These are phyloP conservation scores for Diaporthe sp. DNA, from an alignment of 2,329 filamentous ascomycete genomes.

Conservation along the genomic window DNA sequence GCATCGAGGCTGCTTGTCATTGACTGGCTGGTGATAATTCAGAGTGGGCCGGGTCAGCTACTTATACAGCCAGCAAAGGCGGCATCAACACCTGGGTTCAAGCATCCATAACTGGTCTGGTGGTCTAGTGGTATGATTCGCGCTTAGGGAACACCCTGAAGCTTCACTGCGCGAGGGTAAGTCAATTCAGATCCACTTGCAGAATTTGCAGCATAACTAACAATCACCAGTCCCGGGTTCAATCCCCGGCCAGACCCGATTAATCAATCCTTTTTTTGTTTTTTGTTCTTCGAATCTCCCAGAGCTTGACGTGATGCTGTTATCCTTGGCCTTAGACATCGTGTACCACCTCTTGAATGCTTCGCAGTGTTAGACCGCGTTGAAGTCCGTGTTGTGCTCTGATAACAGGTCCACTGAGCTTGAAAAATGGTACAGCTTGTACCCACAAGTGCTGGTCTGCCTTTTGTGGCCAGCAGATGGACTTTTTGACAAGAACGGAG, in stretches of 20 bases:
- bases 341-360: too few relatives aligned
- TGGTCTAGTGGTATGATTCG: constrained; percentile 32
- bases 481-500: not conserved
- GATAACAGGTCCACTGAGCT: not conserved
- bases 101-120: not conserved
- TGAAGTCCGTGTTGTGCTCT: not conserved
- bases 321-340: not conserved
- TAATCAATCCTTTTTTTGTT: not conserved
- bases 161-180: constrained; percentile 26
- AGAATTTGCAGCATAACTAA: constrained; percentile 7
- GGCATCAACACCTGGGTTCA: not conserved
- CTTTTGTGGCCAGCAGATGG: not conserved
- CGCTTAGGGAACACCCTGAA: constrained; percentile 30
- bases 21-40: too few relatives aligned
- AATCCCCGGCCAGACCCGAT: constrained; percentile 35
- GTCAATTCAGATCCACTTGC: constrained; percentile 22
- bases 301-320: not conserved
- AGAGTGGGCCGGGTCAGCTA: not conserved
- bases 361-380: not conserved
- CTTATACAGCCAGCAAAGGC: not conserved
- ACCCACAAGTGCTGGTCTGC: not conserved
- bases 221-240: constrained; percentile 28
- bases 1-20: not conserved
- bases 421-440: not conserved
- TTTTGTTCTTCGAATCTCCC: not conserved